Conservation (phyloP, 2,329 filamentous ascomycete genomes). For the Fusarium agapanthi region DNA sequence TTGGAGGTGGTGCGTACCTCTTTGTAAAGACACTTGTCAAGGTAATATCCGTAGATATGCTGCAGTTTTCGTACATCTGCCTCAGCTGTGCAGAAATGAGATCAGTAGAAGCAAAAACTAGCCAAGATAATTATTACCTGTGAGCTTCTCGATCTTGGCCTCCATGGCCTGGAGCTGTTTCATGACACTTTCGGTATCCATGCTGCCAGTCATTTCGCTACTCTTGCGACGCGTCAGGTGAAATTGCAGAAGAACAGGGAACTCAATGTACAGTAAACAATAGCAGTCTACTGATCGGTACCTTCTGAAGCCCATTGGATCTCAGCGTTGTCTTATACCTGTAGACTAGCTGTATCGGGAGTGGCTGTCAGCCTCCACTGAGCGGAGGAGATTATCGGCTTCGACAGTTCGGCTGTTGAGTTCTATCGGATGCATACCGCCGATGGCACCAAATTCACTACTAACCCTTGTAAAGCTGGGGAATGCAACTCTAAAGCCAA, state of each 20-base stretch:
- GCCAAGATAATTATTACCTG: accelerated
- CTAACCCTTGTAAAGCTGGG: background rate
- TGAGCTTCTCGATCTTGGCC: background rate
- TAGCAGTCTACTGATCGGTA: background rate
- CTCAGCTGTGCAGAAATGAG: background rate
- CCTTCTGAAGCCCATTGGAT: background rate
- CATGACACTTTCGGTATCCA: background rate
- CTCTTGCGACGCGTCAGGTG: background rate
- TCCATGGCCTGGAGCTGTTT: background rate
- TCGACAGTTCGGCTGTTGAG: background rate
- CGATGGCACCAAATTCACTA: background rate
- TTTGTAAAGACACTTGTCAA: background rate
- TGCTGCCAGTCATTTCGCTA: background rate
- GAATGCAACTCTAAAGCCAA: background rate
- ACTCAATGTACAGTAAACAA: background rate
- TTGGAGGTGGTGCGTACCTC: background rate
- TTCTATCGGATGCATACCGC: background rate
- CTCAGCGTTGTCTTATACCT: background rate
- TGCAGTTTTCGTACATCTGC: background rate
- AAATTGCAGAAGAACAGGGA: background rate
- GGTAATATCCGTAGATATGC: background rate
- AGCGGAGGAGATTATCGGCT: background rate
- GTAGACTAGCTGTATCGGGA: background rate
- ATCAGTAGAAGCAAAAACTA: accelerated
- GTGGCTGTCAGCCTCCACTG: background rate